Percentiles rank a stretch among this genome's conserved stretches.
Conservation (phyloP, 257 asterid species). For the Osmanthus fragrans region DNA sequence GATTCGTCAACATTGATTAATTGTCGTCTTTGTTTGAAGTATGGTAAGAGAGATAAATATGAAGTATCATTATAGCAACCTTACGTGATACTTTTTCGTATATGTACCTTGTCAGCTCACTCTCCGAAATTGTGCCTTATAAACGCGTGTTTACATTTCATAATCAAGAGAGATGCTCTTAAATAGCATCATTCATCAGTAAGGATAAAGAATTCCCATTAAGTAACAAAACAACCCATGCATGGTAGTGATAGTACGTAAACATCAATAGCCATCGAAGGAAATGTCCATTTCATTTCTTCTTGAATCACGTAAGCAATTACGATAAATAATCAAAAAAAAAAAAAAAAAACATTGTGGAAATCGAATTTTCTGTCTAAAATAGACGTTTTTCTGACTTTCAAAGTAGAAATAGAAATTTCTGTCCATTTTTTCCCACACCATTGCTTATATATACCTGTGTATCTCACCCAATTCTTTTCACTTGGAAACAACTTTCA, state of each 20-base stretch:
- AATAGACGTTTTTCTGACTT: constrained; percentile 25
- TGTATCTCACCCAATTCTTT: background rate
- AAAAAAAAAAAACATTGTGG: background rate
- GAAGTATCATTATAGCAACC: too few species aligned
- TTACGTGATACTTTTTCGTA: too few species aligned
- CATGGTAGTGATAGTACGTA: background rate
- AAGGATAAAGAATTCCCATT: too few species aligned
- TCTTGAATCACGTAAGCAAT: constrained; percentile 34
- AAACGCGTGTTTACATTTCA: too few species aligned
- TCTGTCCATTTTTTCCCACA: constrained; percentile 1
- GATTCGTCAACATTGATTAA: too few species aligned
- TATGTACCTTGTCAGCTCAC: too few species aligned
- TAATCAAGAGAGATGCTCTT: background rate
- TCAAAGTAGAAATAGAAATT: constrained; percentile 55
- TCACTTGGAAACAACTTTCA: background rate
- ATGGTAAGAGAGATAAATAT: too few species aligned
- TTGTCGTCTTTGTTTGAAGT: too few species aligned
- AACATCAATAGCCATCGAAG: background rate
- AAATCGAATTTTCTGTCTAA: background rate
- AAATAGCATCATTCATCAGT: too few species aligned
- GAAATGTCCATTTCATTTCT: background rate
- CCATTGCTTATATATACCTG: constrained; percentile 36
- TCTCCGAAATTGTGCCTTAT: too few species aligned
- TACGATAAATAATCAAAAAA: constrained; percentile 24
- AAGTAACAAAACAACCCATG: background rate